These are phyloP conservation scores for Diplodia corticola DNA, from an alignment of 2,329 filamentous ascomycete genomes.

Conservation along the genomic window DNA sequence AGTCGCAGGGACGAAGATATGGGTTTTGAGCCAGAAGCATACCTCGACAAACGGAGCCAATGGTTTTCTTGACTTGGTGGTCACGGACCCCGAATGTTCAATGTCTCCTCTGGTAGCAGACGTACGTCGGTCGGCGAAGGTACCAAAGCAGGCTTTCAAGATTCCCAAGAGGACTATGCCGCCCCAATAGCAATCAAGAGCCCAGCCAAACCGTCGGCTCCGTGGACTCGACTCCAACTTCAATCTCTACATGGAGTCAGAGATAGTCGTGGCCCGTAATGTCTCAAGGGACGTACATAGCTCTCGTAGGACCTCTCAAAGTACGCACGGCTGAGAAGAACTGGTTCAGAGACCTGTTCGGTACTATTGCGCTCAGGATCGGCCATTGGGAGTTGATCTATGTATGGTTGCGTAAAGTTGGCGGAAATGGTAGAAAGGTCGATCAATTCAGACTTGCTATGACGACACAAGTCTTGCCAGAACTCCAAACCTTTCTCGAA, in stretches of 20 bases:
- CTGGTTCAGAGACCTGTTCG: neutral
- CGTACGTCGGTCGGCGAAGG: conserved; percentile 25
- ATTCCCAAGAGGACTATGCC: conserved; percentile 39
- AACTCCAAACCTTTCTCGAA: neutral
- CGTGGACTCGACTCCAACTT: neutral
- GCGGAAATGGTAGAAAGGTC: neutral
- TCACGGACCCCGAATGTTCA: conserved; percentile 20
- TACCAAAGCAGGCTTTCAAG: conserved; percentile 31
- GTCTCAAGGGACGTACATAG: neutral
- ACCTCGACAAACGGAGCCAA: conserved; percentile 13
- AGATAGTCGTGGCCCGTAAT: neutral
- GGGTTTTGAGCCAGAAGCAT: conserved; percentile 38
- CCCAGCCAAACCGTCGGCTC: conserved; percentile 2
- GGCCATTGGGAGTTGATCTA: neutral
- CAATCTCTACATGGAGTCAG: neutral
- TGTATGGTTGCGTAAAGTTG: neutral
- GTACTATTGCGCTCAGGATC: conserved; percentile 11
- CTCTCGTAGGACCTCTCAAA: neutral
- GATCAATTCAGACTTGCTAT: neutral
- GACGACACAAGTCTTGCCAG: neutral
- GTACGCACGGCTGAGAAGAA: neutral
- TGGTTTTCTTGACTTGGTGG: neutral
- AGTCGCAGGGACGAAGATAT: conserved; percentile 47
- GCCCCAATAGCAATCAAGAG: conserved; percentile 40
- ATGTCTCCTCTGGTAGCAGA: neutral